phyloP scores from a whole-genome alignment of 768 basidiomycete species.

The Suillus discolor region DNA sequence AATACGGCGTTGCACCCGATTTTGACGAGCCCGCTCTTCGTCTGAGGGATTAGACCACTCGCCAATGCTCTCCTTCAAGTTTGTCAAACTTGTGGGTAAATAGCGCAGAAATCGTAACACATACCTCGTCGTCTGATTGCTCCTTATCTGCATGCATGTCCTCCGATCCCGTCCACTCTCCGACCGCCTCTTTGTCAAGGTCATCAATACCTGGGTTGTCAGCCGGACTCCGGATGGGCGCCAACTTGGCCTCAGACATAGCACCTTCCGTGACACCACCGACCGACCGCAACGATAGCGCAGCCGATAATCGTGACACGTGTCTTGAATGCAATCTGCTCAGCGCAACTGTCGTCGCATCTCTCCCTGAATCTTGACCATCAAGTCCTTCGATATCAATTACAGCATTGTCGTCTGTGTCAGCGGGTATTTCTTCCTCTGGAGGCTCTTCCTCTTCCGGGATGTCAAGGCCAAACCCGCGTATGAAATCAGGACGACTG shows the following conservation, averaged over 20 bases:
- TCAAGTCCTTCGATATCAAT: slow-evolving; percentile 36
- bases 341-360: slow-evolving; percentile 46
- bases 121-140: slow-evolving; percentile 74
- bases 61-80: slow-evolving; percentile 66
- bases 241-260: slow-evolving; percentile 25
- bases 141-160: slow-evolving; percentile 49
- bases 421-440: slow-evolving; percentile 41
- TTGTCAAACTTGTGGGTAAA: slow-evolving; percentile 12
- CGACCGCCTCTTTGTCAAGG: slow-evolving; percentile 44
- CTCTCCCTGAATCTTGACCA: slow-evolving; percentile 35
- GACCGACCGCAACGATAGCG: slow-evolving; percentile 65
- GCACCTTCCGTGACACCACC: slow-evolving; percentile 49
- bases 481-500: slow-evolving; percentile 69
- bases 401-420: slow-evolving; percentile 39
- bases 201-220: slow-evolving; percentile 38
- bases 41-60: slow-evolving; percentile 93
- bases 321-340: slow-evolving; percentile 69
- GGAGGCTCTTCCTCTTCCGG: slow-evolving; percentile 74
- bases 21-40: slow-evolving; percentile 78
- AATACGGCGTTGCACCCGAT: slow-evolving; percentile 63
- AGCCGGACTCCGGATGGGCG: slow-evolving; percentile 33
- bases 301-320: slow-evolving; percentile 65
- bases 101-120: slow-evolving; percentile 19
- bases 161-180: slow-evolving; percentile 86
- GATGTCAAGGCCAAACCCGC: slow-evolving; percentile 81